Evolutionary conservation across 352 stramenopile genomes (phyloP), one percentile per base, ranked within the genome.

Genomic region (Pythium grandisporangium): DNA sequence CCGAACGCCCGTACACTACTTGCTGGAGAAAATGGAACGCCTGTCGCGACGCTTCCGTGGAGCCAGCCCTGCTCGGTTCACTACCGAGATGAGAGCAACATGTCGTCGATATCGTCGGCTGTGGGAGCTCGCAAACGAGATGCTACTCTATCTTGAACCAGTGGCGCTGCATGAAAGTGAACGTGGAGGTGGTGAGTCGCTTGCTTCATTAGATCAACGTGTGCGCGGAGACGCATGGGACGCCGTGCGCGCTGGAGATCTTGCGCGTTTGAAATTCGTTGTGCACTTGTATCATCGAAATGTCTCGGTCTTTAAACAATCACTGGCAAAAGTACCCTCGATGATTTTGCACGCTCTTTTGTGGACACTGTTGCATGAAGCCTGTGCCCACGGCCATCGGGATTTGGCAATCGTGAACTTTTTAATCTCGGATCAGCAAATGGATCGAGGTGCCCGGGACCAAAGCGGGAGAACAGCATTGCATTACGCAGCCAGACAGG

Each of bases 331-430:
- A n/a, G n/a, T n/a, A n/a, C n/a, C n/a, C n/a, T n/a, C n/a, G n/a
- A n/a, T n/a, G n/a, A n/a, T n/a, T n/a, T n/a, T n/a, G n/a, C n/a
- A n/a, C n/a, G n/a, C n/a, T n/a, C n/a, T n/a, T n/a, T n/a, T n/a
- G n/a, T n/a, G 54, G 20, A 69, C 73, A 13, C 33, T 83, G n/a
- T 44, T 87, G 6, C 73, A 84, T 26, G 70, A 87, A 55, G 73
- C 70, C 0, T 81, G 68, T 40, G 50, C 62, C 30, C 41, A 36
- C 6, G 32, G 50, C 8, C 57, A 72, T 3, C 25, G n/a, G 7
- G 19, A 53, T 37, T 27, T 58, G 21, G 12, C 20, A 3, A 20
- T 45, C 5, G 3, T 58, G 7, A 24, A 38, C 6, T 45, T 30
- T 19, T 16, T 58, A 6, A 13, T 58, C 6, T 24, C 43, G 1